These are phyloP conservation scores for Russula sp. DNA, from an alignment of 768 basidiomycete genomes.

Conservation along the genomic window DNA sequence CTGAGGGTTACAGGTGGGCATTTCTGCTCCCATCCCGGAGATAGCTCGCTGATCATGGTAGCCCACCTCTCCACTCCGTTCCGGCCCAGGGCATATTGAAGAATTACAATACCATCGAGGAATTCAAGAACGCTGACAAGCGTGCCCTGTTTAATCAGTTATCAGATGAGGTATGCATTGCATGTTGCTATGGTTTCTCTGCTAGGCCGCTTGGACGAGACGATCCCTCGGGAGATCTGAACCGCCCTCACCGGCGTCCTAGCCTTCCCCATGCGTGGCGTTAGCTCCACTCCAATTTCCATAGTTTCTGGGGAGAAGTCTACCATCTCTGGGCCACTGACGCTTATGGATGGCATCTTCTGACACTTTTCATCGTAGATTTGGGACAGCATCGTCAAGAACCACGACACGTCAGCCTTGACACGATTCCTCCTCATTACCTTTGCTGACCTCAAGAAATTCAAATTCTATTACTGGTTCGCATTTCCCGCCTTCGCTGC, in stretches of 20 bases:
- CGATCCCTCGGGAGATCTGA: neutral
- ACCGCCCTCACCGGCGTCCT: neutral
- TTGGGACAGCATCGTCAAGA: conserved; percentile 54
- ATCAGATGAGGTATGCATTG: conserved; percentile 54
- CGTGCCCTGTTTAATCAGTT: conserved; percentile 72
- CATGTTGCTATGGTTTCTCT: neutral
- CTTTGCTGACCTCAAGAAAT: conserved; percentile 96
- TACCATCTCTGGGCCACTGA: neutral
- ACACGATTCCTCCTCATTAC: conserved; percentile 86
- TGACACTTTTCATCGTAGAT: conserved; percentile 41
- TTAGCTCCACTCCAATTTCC: neutral
- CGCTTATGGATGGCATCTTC: neutral
- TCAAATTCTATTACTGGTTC: conserved; percentile 98
- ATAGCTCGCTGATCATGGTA: conserved; percentile 25
- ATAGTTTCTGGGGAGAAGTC: neutral
- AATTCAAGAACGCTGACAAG: conserved; percentile 89
- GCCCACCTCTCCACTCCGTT: conserved; percentile 45
- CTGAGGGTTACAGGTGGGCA: conserved; percentile 40
- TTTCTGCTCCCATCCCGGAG: conserved; percentile 11
- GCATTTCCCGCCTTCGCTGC: conserved; percentile 89
- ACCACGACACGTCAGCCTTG: conserved; percentile 50
- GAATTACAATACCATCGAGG: conserved; percentile 97
- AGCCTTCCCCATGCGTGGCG: neutral
- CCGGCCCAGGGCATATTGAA: conserved; percentile 63
- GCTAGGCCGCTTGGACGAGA: conserved; percentile 2